These are phyloP conservation scores for Bacidia gigantensis DNA, from an alignment of 495 filamentous ascomycete genomes.

Conservation along the genomic window DNA sequence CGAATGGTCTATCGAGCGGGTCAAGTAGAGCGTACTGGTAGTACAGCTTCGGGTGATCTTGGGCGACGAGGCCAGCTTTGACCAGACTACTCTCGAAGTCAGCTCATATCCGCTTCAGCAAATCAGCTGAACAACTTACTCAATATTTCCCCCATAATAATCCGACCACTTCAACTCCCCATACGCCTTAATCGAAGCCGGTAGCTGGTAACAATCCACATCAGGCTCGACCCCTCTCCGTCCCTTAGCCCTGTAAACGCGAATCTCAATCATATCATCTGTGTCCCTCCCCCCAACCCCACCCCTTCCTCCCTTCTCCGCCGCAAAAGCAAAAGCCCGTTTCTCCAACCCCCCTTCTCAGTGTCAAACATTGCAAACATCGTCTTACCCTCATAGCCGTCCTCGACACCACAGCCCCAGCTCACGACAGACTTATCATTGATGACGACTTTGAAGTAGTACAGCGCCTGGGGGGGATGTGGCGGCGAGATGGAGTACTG, in stretches of 20 bases:
- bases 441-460: conserved; percentile 31
- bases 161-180: conserved; percentile 11
- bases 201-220: neutral
- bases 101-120: neutral
- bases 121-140: neutral
- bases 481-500: conserved; percentile 24
- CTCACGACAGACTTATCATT: conserved; percentile 23
- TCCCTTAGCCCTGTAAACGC: conserved; percentile 23
- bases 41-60: conserved; percentile 23
- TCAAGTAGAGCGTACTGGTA: conserved; percentile 32
- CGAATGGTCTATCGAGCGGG: conserved; percentile 29
- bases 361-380: conserved; percentile 26
- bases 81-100: conserved; percentile 17
- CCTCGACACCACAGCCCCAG: conserved; percentile 26
- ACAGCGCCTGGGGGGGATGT: conserved; percentile 21
- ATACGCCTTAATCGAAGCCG: neutral
- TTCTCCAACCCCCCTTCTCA: conserved; percentile 19
- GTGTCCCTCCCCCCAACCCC: neutral
- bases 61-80: conserved; percentile 21
- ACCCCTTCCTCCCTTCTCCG: neutral
- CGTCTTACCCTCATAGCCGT: conserved; percentile 27
- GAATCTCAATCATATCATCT: conserved; percentile 24
- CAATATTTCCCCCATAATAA: neutral
- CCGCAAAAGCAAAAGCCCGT: conserved; percentile 22
- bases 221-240: conserved; percentile 22